Conservation (phyloP, 2,329 filamentous ascomycete species). For the Paramyrothecium sp. region DNA sequence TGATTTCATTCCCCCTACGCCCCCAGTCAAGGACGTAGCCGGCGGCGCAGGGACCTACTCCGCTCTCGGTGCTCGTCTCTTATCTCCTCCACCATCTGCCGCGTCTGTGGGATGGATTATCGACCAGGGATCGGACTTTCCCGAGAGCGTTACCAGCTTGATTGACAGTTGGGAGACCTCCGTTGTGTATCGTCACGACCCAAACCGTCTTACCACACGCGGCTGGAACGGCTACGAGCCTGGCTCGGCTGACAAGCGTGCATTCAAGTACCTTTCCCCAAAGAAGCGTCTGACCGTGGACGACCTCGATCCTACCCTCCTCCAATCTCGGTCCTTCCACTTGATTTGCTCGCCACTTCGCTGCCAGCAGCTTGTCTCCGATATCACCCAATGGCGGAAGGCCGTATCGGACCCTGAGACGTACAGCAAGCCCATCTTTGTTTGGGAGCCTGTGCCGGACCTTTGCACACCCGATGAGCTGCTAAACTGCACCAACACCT, state of each 20-base stretch:
- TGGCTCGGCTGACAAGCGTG: conserved; percentile 62
- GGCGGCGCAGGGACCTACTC: conserved; percentile 88
- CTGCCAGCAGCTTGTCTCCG: conserved; percentile 71
- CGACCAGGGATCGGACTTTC: conserved; percentile 87
- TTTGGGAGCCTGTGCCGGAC: conserved; percentile 96
- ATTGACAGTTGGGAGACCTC: conserved; percentile 77
- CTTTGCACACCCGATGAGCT: conserved; percentile 71
- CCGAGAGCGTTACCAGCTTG: conserved; percentile 57
- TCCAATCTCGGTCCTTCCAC: conserved; percentile 78
- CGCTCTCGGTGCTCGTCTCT: conserved; percentile 83
- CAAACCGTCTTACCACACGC: conserved; percentile 73
- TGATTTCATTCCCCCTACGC: conserved; percentile 71
- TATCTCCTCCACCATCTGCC: conserved; percentile 69
- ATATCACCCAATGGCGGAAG: conserved; percentile 62
- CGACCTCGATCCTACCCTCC: conserved; percentile 64
- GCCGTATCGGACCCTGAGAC: conserved; percentile 28
- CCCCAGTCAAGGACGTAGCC: conserved; percentile 71
- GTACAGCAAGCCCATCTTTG: conserved; percentile 65
- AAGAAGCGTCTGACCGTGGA: conserved; percentile 77
- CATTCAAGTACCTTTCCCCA: conserved; percentile 84
- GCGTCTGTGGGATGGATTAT: conserved; percentile 83
- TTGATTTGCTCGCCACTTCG: conserved; percentile 79
- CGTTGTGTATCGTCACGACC: conserved; percentile 65
- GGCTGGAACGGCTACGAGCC: conserved; percentile 87
- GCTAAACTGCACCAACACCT: conserved; percentile 61